A percentile compares a stretch with the other conserved stretches of the same genome.
phyloP scores from a whole-genome alignment of 768 basidiomycete species.

The Calocybe gangraenosa region DNA sequence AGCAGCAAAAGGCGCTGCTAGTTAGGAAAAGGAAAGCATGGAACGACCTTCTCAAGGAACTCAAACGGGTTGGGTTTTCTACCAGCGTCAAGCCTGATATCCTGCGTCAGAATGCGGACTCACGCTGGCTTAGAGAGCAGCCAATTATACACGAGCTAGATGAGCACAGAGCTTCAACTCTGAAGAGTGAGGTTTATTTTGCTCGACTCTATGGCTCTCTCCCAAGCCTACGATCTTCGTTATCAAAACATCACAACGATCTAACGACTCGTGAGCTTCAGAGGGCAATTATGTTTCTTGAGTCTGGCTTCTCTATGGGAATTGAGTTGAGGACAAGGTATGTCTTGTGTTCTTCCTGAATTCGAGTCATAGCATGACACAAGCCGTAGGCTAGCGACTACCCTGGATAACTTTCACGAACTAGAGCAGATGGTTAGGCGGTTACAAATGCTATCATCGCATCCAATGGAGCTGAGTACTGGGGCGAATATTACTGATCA shows the following conservation, averaged over 20 bases:
- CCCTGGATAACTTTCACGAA: constrained; percentile 18
- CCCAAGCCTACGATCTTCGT: constrained; percentile 56
- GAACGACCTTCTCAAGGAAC: constrained; percentile 86
- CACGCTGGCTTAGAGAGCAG: constrained; percentile 66
- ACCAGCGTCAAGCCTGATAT: constrained; percentile 67
- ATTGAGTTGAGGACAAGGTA: constrained; percentile 62
- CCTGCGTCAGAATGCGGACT: constrained; percentile 49
- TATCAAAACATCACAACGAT: constrained; percentile 75
- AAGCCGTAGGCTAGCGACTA: constrained; percentile 25
- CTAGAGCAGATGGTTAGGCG: constrained; percentile 22
- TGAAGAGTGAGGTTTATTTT: constrained; percentile 62
- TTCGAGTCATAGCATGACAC: constrained; percentile 3
- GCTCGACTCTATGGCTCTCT: constrained; percentile 59
- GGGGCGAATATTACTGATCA: constrained; percentile 10
- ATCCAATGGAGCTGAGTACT: constrained; percentile 12
- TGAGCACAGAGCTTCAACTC: constrained; percentile 19
- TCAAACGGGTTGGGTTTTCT: constrained; percentile 76
- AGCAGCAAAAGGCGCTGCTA: constrained; percentile 67
- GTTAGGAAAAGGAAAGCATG: constrained; percentile 86
- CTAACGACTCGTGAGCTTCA: constrained; percentile 84
- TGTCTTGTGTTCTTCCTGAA: constrained; percentile 22
- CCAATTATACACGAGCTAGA: constrained; percentile 29
- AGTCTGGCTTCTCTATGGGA: constrained; percentile 71
- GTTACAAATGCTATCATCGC: constrained; percentile 18
- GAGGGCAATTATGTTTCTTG: constrained; percentile 71